Percentiles rank a stretch among this genome's conserved stretches.
Conservation (phyloP, 306 rosid genomes). For the Quercus bicolor region DNA sequence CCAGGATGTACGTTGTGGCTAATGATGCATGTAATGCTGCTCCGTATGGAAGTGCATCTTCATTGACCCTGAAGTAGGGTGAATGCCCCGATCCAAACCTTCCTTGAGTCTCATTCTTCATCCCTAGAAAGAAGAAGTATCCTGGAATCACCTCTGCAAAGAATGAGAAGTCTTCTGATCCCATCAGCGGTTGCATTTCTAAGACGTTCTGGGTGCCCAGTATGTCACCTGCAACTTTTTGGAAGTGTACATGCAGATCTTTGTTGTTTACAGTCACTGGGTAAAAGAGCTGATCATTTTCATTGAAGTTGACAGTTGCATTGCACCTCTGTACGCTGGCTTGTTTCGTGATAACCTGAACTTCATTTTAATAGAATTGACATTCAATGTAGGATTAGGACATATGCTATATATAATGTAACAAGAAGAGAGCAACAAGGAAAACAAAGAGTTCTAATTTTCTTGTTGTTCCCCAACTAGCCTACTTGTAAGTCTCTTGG, state of each 20-base stretch:
- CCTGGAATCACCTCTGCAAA: slow-evolving; percentile 42
- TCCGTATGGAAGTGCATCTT: slow-evolving; percentile 46
- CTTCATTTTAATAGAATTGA: neutral
- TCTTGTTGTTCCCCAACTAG: too few relatives aligned
- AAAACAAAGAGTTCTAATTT: too few relatives aligned
- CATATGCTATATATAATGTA: neutral
- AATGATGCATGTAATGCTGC: slow-evolving; percentile 48
- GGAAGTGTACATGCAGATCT: slow-evolving; percentile 31
- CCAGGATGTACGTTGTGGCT: slow-evolving; percentile 33
- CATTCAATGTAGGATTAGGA: neutral
- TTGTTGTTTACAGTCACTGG: slow-evolving; percentile 34
- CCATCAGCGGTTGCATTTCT: slow-evolving; percentile 32
- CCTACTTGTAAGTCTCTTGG: too few relatives aligned
- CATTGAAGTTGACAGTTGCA: slow-evolving; percentile 36
- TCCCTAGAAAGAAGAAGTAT: slow-evolving; percentile 33
- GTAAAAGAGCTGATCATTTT: slow-evolving; percentile 10
- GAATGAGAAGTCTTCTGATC: slow-evolving; percentile 46
- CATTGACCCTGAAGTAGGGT: slow-evolving; percentile 31
- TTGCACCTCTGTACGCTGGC: slow-evolving; percentile 53
- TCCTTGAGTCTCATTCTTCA: slow-evolving; percentile 32
- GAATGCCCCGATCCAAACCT: slow-evolving; percentile 28
- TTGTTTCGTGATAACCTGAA: slow-evolving; percentile 44
- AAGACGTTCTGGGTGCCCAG: slow-evolving; percentile 23
- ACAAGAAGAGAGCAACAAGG: neutral
- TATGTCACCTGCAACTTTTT: slow-evolving; percentile 26